Evolutionary conservation across 805 yeast species (phyloP).

Genomic region (Danielia oregonensis): DNA sequence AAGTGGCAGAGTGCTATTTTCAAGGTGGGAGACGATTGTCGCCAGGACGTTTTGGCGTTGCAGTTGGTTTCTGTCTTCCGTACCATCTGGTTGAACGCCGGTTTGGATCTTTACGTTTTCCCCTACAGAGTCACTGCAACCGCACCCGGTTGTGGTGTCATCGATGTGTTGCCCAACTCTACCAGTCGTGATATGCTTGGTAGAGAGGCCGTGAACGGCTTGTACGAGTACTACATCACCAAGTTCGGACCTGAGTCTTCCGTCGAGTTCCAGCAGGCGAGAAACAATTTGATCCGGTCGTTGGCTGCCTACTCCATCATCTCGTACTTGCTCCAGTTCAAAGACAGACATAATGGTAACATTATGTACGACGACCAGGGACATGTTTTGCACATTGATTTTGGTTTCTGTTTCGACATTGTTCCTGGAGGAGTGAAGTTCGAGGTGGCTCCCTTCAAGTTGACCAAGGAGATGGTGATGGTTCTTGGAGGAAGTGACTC

Average conservation of each 20-base stretch:
- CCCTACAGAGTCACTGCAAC: conserved; percentile 97
- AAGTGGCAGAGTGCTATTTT: conserved; percentile 94
- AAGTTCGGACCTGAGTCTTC: conserved; percentile 95
- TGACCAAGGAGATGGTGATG: conserved; percentile 92
- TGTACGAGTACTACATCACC: conserved; percentile 85
- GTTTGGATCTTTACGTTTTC: conserved; percentile 85
- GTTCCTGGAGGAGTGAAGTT: conserved; percentile 98
- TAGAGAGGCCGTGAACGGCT: conserved; percentile 96
- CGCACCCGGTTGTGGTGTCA: conserved; percentile 98
- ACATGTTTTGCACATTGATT: conserved; percentile 92
- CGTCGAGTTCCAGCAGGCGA: conserved; percentile 83
- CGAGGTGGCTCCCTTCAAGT: conserved; percentile 96
- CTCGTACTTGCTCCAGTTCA: conserved; percentile 86
- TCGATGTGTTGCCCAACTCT: conserved; percentile 94
- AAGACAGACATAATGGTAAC: conserved; percentile 98
- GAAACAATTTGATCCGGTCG: conserved; percentile 89
- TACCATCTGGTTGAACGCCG: conserved; percentile 83
- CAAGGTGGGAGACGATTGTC: conserved; percentile 98
- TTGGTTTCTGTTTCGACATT: conserved; percentile 97
- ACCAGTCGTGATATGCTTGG: conserved; percentile 98
- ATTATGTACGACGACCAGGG: conserved; percentile 95
- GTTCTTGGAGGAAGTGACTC: conserved; percentile 89
- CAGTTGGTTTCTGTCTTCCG: conserved; percentile 90
- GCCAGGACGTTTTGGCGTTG: conserved; percentile 93
- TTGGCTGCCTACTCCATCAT: conserved; percentile 92